Conservation (phyloP, 495 filamentous ascomycete genomes). For the Hyaloscypha bicolor region DNA sequence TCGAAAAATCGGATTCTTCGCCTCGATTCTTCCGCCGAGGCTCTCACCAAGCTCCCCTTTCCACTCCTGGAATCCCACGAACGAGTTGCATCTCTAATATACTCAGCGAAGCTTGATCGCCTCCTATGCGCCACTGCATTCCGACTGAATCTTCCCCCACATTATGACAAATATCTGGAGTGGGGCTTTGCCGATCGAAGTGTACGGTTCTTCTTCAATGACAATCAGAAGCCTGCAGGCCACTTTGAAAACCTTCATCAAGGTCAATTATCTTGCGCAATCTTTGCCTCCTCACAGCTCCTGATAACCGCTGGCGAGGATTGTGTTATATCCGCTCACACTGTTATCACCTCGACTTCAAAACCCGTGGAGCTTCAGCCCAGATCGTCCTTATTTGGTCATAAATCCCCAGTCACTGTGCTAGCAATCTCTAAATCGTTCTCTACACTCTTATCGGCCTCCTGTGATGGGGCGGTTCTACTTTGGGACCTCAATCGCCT, state of each 20-base stretch:
- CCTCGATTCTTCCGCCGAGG: slow-evolving; percentile 77
- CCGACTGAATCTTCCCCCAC: slow-evolving; percentile 82
- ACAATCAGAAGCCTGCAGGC: slow-evolving; percentile 56
- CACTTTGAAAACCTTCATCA: slow-evolving; percentile 93
- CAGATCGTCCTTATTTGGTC: slow-evolving; percentile 83
- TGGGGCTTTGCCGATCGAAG: slow-evolving; percentile 96
- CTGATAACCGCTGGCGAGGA: slow-evolving; percentile 90
- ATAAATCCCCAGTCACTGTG: slow-evolving; percentile 75
- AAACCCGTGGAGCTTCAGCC: slow-evolving; percentile 80
- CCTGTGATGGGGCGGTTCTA: slow-evolving; percentile 76
- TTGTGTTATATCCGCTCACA: slow-evolving; percentile 86
- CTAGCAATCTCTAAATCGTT: slow-evolving; percentile 87
- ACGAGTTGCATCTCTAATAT: slow-evolving; percentile 75
- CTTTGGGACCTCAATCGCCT: slow-evolving; percentile 94
- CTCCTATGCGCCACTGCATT: slow-evolving; percentile 83
- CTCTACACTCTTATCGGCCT: slow-evolving; percentile 80
- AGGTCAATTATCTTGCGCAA: slow-evolving; percentile 77
- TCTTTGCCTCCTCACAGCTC: slow-evolving; percentile 86
- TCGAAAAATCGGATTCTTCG: slow-evolving; percentile 60
- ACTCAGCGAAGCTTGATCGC: slow-evolving; percentile 77
- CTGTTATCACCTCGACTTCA: slow-evolving; percentile 53
- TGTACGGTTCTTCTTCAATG: slow-evolving; percentile 83
- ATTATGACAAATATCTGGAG: slow-evolving; percentile 88
- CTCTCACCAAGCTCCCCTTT: slow-evolving; percentile 78
- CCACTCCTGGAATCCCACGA: slow-evolving; percentile 83